Percentiles rank a stretch among this genome's conserved stretches.
These are phyloP conservation scores for Nemania sp. DNA, from an alignment of 2,329 filamentous ascomycete genomes.

Conservation along the genomic window DNA sequence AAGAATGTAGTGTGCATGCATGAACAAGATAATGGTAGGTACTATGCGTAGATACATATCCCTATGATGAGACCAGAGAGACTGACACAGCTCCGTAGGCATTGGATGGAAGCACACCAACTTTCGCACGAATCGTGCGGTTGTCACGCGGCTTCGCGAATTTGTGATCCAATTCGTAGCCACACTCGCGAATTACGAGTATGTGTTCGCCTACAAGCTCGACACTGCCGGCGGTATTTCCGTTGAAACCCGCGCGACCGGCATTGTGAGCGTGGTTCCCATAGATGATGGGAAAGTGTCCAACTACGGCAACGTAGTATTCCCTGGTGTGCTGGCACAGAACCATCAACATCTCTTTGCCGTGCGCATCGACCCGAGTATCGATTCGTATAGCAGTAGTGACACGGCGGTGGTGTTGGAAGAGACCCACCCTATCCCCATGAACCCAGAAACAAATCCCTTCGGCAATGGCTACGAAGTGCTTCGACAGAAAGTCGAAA, in stretches of 20 bases:
- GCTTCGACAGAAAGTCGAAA: constrained; percentile 50
- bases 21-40: constrained; percentile 63
- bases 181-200: constrained; percentile 72
- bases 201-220: constrained; percentile 67
- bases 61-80: background rate
- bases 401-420: constrained; percentile 39
- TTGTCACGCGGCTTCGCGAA: constrained; percentile 63
- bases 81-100: constrained; percentile 36
- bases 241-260: constrained; percentile 66
- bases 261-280: constrained; percentile 68
- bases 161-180: constrained; percentile 70
- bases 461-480: constrained; percentile 64
- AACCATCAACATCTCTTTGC: constrained; percentile 72
- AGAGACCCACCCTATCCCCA: constrained; percentile 38
- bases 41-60: background rate
- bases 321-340: constrained; percentile 63
- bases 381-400: constrained; percentile 46
- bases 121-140: constrained; percentile 64
- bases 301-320: constrained; percentile 65
- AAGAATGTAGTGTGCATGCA: constrained; percentile 69
- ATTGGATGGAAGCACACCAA: constrained; percentile 74
- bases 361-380: constrained; percentile 64
- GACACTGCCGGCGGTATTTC: constrained; percentile 64
- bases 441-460: constrained; percentile 59
- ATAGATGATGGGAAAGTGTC: constrained; percentile 56